These are phyloP conservation scores for Citrullus colocynthis DNA, from an alignment of 306 rosid species.

Conservation along the genomic window DNA sequence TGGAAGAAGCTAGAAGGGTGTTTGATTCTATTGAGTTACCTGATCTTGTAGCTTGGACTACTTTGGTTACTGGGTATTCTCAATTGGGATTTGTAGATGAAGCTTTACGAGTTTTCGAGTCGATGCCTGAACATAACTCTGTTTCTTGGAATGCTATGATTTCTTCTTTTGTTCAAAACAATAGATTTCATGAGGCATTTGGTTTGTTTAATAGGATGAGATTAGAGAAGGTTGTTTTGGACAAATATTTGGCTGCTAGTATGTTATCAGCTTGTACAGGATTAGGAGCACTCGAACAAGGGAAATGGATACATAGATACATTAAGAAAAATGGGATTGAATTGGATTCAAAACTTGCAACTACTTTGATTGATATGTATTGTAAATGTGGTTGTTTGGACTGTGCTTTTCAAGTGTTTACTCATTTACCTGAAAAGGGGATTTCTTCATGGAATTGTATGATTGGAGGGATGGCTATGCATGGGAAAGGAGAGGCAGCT, in stretches of 20 bases:
- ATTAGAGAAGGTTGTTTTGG: conserved; percentile 21
- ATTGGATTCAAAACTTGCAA: conserved; percentile 44
- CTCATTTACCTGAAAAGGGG: conserved; percentile 22
- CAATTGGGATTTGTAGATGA: conserved; percentile 32
- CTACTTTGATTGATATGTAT: conserved; percentile 54
- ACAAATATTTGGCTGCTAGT: conserved; percentile 45
- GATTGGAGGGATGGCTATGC: conserved; percentile 71
- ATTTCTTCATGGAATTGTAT: conserved; percentile 53
- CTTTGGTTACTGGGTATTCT: conserved; percentile 38
- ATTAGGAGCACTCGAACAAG: conserved; percentile 50
- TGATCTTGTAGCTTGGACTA: conserved; percentile 51
- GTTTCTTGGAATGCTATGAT: conserved; percentile 63
- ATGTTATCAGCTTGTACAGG: conserved; percentile 54
- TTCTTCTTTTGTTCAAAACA: conserved; percentile 38
- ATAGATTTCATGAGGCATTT: conserved; percentile 43
- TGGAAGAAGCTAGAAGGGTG: conserved; percentile 35
- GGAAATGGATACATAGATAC: conserved; percentile 46
- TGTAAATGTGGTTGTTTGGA: conserved; percentile 57
- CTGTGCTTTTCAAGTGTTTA: conserved; percentile 36
- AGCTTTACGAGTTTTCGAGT: conserved; percentile 32
- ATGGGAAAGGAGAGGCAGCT: conserved; percentile 50
- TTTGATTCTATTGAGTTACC: conserved; percentile 27
- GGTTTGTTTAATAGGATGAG: conserved; percentile 37
- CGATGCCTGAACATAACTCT: conserved; percentile 34
- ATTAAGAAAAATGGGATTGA: conserved; percentile 32